Evolutionary conservation across 352 stramenopile species (phyloP), one percentile per base, ranked within the genome.

Genomic region (Phytophthora crassamura): DNA sequence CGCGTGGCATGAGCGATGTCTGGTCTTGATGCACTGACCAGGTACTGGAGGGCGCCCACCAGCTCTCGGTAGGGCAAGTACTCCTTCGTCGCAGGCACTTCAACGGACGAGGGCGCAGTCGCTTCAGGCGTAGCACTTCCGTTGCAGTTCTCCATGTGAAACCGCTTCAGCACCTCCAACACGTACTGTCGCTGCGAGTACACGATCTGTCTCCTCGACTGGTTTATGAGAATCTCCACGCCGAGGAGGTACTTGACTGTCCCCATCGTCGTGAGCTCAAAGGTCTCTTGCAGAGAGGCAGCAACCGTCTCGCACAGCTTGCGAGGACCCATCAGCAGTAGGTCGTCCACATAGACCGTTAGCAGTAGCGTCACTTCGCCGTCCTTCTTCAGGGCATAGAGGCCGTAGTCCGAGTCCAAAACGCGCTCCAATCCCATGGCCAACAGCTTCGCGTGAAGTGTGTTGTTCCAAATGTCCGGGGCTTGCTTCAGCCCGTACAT

Each of bases 401-500:
- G 36, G 0, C 60, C 51, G n/a, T 47, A 35, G 28, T 68, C 52
- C 5, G 43, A 54, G 9, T 62, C 43, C 22, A 42, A 9, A 5
- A n/a, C n/a, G 22, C 48, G 58, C 10, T 20, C 12, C 8, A 59
- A 59, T 2, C 25, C 18, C 22, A 67, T 33, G 7, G 2, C n/a
- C 16, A 49, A 3, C 1, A 59, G 25, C 22, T 46, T 51, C 1
- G 12, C 39, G 18, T 59, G 47, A 7, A 67, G 34, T 2, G 58
- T 54, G 3, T 54, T 30, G 41, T 62, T 68, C 60, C 51, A 68
- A 8, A 69, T 42, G 4, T 59, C 48, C 2, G 53, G 46, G 6
- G 38, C 52, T 55, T 69, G 52, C 11, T 54, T 51, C 0, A 69
- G 32, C 0, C 46, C 53, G 18, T 69, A 64, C 33, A 64, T 15